A percentile compares a stretch with the other conserved stretches of the same genome.
Conservation (phyloP, 163 green algal species). For the Scenedesmus sp. region DNA sequence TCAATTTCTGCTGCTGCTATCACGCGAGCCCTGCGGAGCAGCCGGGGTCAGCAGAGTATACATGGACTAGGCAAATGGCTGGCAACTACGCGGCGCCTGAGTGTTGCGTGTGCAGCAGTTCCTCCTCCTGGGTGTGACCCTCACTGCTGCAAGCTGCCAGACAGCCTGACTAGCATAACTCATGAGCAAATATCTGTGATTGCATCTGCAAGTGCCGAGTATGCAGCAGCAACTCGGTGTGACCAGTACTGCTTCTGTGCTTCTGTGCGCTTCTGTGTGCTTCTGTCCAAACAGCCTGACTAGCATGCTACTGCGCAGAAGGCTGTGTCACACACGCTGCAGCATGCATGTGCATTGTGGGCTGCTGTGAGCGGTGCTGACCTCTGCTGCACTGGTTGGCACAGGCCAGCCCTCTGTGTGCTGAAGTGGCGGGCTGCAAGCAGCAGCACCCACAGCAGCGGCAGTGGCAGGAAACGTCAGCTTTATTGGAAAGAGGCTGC, state of each 20-base stretch:
- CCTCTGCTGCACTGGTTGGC: slow-evolving; percentile 35
- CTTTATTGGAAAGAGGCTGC: not conserved
- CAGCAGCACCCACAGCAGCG: slow-evolving; percentile 14
- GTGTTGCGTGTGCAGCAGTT: not conserved
- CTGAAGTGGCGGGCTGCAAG: slow-evolving; percentile 14
- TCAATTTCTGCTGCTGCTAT: slow-evolving; percentile 73
- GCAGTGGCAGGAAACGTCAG: not conserved
- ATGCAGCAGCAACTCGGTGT: not conserved
- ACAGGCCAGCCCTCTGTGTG: slow-evolving; percentile 1
- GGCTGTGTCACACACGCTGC: too few species aligned
- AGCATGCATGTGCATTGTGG: not conserved
- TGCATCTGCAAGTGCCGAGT: too few species aligned
- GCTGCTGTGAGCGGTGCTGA: not conserved
- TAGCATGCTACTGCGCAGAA: too few species aligned
- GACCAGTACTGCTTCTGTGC: not conserved
- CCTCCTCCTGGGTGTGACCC: not conserved
- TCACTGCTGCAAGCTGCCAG: too few species aligned
- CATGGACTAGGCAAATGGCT: not conserved
- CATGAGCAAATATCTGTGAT: too few species aligned
- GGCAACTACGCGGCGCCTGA: too few species aligned
- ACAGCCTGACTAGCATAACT: too few species aligned
- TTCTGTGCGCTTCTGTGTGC: too few species aligned
- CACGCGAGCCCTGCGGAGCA: slow-evolving; percentile 36
- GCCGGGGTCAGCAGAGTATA: not conserved
- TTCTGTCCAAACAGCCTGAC: too few species aligned